Conservation (phyloP, 1,284 basidiomycete species). For the Apiotrichum sp. region DNA sequence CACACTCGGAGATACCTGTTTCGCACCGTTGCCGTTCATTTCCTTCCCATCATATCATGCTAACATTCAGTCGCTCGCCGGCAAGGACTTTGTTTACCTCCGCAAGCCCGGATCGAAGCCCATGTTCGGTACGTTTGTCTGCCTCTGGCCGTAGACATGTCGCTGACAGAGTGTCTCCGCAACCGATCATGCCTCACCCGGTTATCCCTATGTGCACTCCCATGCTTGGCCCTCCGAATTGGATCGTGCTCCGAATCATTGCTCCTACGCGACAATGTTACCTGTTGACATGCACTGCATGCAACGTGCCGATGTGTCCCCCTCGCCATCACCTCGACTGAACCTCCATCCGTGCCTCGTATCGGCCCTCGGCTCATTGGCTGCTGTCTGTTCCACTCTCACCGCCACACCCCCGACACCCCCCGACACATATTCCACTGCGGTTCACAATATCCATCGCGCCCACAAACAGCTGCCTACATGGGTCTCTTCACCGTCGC, state of each 20-base stretch:
- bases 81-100: conserved; percentile 41
- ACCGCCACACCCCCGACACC: not conserved
- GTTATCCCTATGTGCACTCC: not conserved
- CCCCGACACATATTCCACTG: not conserved
- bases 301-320: not conserved
- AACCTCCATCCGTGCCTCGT: not conserved
- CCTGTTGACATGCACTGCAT: no score
- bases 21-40: no score
- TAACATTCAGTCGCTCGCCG: conserved; percentile 22
- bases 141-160: not conserved
- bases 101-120: conserved; percentile 37
- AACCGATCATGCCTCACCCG: not conserved
- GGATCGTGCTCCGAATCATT: no score
- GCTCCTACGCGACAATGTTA: no score
- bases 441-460: not conserved
- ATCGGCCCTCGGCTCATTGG: not conserved
- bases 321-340: not conserved
- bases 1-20: no score
- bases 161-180: not conserved
- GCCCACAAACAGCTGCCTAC: conserved; percentile 34
- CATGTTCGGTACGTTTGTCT: conserved; percentile 39
- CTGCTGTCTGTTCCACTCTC: not conserved
- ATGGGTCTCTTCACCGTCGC: conserved; percentile 37
- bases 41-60: not conserved
- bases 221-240: no score